These are phyloP conservation scores for Jatropha multifida DNA, from an alignment of 441 rosid species.

Conservation along the genomic window DNA sequence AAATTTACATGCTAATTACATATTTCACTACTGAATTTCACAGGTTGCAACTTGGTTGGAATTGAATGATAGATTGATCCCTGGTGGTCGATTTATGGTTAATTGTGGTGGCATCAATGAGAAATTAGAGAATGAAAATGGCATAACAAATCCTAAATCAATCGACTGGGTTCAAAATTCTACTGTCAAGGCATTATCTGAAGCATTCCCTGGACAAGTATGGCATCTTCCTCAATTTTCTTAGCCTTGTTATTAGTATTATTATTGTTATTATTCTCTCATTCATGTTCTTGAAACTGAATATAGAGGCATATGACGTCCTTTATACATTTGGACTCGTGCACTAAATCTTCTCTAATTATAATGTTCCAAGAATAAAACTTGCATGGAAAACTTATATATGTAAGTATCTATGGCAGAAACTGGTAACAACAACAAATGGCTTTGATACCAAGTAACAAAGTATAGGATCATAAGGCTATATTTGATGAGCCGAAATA, in stretches of 20 bases:
- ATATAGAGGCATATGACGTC: no score
- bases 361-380: no score
- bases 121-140: slow-evolving; percentile 27
- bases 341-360: no score
- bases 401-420: no score
- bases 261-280: neutral
- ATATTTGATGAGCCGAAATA: no score
- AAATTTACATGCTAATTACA: neutral
- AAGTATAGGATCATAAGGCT: no score
- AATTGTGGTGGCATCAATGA: slow-evolving; percentile 66
- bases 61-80: slow-evolving; percentile 58
- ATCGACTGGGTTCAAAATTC: slow-evolving; percentile 47
- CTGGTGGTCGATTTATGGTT: slow-evolving; percentile 71
- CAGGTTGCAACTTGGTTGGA: slow-evolving; percentile 67
- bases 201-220: slow-evolving; percentile 79
- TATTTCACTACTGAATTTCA: slow-evolving; percentile 14
- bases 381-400: no score
- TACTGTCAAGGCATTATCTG: slow-evolving; percentile 55
- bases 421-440: no score
- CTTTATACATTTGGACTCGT: no score
- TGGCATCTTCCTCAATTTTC: slow-evolving; percentile 11
- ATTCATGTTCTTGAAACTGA: no score
- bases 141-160: neutral
- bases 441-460: no score
- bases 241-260: neutral